Evolutionary conservation across 345 rosid species (phyloP), one percentile per base, ranked within the genome.

Genomic region (Syzygium jambos): DNA sequence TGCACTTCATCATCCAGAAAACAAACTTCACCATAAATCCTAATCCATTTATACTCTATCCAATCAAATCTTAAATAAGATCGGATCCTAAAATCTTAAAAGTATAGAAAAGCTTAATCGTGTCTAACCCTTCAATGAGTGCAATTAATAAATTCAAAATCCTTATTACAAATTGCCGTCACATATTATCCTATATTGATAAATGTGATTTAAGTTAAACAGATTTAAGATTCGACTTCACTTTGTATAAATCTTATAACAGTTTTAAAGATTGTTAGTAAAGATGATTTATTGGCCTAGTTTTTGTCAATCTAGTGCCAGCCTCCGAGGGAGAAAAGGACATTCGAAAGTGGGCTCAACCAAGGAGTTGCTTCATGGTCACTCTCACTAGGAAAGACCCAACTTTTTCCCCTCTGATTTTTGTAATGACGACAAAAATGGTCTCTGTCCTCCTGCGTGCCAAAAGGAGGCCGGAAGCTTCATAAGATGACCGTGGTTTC

Each of bases 371-470:
- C 82, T 9, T 2, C 49, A 43, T 10, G 82, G 38, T 38, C 73
- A n/a, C 73, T n/a, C 14, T n/a, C 3, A n/a, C 38, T 13, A 61
- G 73, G 38, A n/a, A 61, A 61, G 34, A n/a, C 73, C 13, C 38
- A 11, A n/a, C 73, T 61, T n/a, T n/a, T 30, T 61, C 10, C 73
- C 15, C 65, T 61, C 30, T 30, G 73, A 61, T 61, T n/a, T 0
- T 61, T 0, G 0, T n/a, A 0, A 61, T n/a, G 73, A 6, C 1
- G 19, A n/a, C 73, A 6, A 9, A n/a, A 0, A 0, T 59, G 30
- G 5, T 13, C 1, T 57, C 43, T 34, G 80, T 73, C 82, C 11
- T 19, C 82, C 41, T 19, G 49, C 5, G 49, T 19, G 82, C 82
- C 82, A 73, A 73, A 3, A 41, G 25, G 13, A 73, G 21, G 49